Conservation (phyloP, 2,329 filamentous ascomycete species). For the Fusarium protoensiforme region DNA sequence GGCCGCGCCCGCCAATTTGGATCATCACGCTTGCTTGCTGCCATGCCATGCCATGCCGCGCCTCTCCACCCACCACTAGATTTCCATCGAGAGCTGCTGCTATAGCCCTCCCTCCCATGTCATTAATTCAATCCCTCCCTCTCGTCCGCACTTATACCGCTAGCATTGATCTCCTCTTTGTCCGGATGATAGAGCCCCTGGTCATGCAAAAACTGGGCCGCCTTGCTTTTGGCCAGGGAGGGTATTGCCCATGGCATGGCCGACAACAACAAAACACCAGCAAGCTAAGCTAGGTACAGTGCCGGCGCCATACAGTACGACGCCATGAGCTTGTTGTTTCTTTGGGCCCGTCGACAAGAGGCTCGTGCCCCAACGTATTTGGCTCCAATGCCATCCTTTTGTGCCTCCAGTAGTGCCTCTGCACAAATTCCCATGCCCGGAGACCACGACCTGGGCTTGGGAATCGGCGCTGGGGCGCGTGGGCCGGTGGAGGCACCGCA, state of each 20-base stretch:
- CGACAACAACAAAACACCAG: background rate
- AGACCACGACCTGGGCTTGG: slow-evolving; percentile 6
- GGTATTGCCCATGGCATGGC: slow-evolving; percentile 21
- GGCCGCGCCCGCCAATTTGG: background rate
- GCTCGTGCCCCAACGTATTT: slow-evolving; percentile 23
- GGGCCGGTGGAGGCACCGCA: slow-evolving; percentile 15
- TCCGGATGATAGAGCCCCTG: slow-evolving; percentile 33
- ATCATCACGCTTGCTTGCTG: background rate
- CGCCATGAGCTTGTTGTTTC: slow-evolving; percentile 22
- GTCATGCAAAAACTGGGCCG: slow-evolving; percentile 29
- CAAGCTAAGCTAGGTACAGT: slow-evolving; percentile 12
- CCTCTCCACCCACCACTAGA: slow-evolving; percentile 15
- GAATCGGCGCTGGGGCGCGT: slow-evolving; percentile 8
- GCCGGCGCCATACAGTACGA: slow-evolving; percentile 12
- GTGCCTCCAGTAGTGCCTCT: background rate
- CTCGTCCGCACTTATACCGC: slow-evolving; percentile 12
- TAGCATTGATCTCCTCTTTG: slow-evolving; percentile 9
- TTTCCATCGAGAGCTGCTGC: slow-evolving; percentile 10
- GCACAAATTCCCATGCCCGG: slow-evolving; percentile 10
- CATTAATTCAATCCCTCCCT: slow-evolving; percentile 21
- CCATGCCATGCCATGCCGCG: background rate
- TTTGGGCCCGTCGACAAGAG: slow-evolving; percentile 25
- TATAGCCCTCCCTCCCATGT: slow-evolving; percentile 31
- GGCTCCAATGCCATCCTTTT: background rate
- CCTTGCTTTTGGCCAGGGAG: slow-evolving; percentile 30